Base-by-base conservation (phyloP, 2,329 filamentous ascomycete genomes). In the Chrysoporthe austroafricana region DNA sequence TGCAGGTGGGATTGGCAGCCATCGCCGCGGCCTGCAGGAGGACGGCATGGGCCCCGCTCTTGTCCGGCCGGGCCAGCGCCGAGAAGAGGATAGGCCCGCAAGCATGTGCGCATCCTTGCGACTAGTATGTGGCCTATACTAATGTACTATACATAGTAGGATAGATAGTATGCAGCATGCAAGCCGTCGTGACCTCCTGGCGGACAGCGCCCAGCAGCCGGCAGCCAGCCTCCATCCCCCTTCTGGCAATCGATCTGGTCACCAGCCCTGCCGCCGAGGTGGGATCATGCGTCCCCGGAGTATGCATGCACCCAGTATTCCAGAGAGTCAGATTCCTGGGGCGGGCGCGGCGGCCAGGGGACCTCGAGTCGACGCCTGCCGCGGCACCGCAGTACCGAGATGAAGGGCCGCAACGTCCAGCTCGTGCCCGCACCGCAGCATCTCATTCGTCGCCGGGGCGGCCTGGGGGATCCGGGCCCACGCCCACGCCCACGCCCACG, bases 31-130 rank as follows among this genome's bases (percentile, higher is more conserved):
- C 36, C 57, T 60, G 57, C 57, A 60, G 39, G 57, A 26, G 13
- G 57, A 14, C 26, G 50, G 50, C 50, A 54, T 42, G 56, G n/a
- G 39, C 57, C 21, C 57, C 57, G 42, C 57, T 26, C n/a, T 26
- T 60, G 39, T 60, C 57, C 57, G 57, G 42, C 57, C n/a, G 34
- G 50, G 11, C 13, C 50, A 54, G 50, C 50, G 50, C 50, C 50
- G 50, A 54, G 50, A 54, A 54, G 50, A 54, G 50, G 50, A 54
- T 32, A 34, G 16, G 48, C n/a, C 48, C 26, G 7, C 50, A 16
- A 54, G 32, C 32, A 13, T 21, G 32, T 34, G 11, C 32, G 50
- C 50, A 54, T 54, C 50, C 50, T 54, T 26, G 16, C 50, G 3
- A 39, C 36, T 39, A 39, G 36, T 39, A 39, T 39, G 36, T 39